phyloP scores from a whole-genome alignment of 306 rosid genomes.

The Rosa persica region DNA sequence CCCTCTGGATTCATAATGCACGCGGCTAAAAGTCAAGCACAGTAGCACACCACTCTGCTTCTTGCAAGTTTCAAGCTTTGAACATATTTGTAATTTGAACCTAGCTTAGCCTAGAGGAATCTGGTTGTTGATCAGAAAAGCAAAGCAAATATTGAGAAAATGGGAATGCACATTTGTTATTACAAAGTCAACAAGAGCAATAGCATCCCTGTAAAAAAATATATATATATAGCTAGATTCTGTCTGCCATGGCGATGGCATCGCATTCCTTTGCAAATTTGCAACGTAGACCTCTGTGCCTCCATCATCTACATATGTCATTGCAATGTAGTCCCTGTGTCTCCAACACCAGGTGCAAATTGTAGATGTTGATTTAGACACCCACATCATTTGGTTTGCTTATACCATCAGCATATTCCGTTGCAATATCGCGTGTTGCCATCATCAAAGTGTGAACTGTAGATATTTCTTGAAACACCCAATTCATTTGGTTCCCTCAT shows the following conservation, averaged over 20 bases:
- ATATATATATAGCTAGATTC: constrained; percentile 36
- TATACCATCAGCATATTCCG: background rate
- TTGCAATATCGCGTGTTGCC: constrained; percentile 9
- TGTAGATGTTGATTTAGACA: background rate
- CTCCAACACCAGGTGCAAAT: constrained; percentile 12
- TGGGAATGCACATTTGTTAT: background rate
- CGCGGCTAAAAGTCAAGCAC: background rate
- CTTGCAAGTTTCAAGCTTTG: background rate
- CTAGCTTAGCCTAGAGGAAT: background rate
- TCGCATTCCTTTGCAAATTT: background rate
- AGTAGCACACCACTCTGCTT: background rate
- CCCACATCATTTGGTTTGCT: constrained; percentile 17
- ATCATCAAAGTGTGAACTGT: background rate
- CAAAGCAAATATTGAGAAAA: background rate
- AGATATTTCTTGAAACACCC: background rate
- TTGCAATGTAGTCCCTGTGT: background rate
- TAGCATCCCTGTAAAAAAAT: background rate
- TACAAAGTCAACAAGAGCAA: constrained; percentile 14
- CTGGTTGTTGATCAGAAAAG: background rate
- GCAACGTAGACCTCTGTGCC: background rate
- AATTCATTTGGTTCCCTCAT: constrained; percentile 26
- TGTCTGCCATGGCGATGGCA: constrained; percentile 28
- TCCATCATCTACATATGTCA: background rate
- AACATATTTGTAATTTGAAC: background rate
- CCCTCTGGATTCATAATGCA: background rate